Evolutionary conservation across 441 rosid genomes (phyloP), one percentile per base, ranked within the genome.

Genomic region (Pelargonium australe): DNA sequence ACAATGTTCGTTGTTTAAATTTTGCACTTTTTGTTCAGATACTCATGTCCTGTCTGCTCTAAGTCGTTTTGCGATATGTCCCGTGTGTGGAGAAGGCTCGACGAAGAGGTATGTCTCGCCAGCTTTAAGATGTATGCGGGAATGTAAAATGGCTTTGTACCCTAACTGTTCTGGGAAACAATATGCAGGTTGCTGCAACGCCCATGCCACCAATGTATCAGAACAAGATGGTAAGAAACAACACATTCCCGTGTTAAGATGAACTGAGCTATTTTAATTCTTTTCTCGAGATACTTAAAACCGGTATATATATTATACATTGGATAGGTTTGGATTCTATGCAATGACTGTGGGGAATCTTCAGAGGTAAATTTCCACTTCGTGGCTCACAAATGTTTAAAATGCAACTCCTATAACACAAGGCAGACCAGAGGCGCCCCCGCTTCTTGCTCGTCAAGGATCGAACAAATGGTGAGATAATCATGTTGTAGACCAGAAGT

Each of bases 31-130:
- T 73, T 1, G 68, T 72, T 71, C 77, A 93, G 97, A 73, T 93
- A 87, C 71, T 66, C 96, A 0, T 93, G 98, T 66, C 97, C 96
- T 1, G 80, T 93, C 67, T 93, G 97, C 86, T 91, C 90, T 1
- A 93, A 91, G 72, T 89, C 98, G 28, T 78, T 78, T 2, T 77
- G 89, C 1, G 90, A 90, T 72, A 87, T 89, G 98, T 77, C 95
- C 6, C 68, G 17, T 4, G 70, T 82, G 44, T 93, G 98, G 96
- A 74, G 70, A 70, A 86, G 79, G 77, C 85, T 93, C 7, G 93
- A 91, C 76, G 76, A 83, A 76, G 90, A 87, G 90, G 95, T 89
- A 78, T 64, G 14, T 47, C 9, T 43, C 3, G 34, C 34, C 34
- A 28, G 34, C 34, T 28, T 28, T 28, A 28, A 28, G 34, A 28